phyloP scores from a whole-genome alignment of 2,329 filamentous ascomycete genomes.

The Triangularia setosa region DNA sequence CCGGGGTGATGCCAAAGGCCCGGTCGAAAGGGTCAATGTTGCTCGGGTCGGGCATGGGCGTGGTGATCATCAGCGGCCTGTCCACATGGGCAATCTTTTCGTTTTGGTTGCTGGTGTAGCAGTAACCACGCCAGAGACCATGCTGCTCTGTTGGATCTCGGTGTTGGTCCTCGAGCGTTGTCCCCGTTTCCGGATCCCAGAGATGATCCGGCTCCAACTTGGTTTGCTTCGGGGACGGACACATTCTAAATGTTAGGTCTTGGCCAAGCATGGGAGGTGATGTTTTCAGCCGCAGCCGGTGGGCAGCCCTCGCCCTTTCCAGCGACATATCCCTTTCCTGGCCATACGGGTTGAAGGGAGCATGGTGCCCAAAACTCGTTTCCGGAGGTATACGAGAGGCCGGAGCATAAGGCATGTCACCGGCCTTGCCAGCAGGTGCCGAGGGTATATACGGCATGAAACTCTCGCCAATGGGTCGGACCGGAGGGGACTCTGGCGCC shows the following conservation, averaged over 20 bases:
- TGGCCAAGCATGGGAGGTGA: constrained; percentile 85
- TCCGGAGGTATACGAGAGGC: constrained; percentile 38
- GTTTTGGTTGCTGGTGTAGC: constrained; percentile 40
- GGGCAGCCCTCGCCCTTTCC: constrained; percentile 35
- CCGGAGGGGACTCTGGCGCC: constrained; percentile 24
- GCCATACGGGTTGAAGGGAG: constrained; percentile 33
- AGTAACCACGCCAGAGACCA: constrained; percentile 77
- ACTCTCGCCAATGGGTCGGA: constrained; percentile 31
- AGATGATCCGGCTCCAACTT: constrained; percentile 76
- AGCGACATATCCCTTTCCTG: constrained; percentile 48
- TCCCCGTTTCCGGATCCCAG: constrained; percentile 46
- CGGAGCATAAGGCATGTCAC: constrained; percentile 28
- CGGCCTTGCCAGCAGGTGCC: constrained; percentile 27
- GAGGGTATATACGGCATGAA: constrained; percentile 33
- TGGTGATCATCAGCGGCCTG: constrained; percentile 47
- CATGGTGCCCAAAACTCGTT: constrained; percentile 36
- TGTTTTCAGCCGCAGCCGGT: constrained; percentile 44
- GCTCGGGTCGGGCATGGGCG: constrained; percentile 41
- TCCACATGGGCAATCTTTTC: constrained; percentile 41
- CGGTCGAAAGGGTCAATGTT: constrained; percentile 40
- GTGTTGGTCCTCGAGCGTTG: constrained; percentile 43
- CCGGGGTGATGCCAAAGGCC: constrained; percentile 35
- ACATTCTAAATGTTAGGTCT: constrained; percentile 76
- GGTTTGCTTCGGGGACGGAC: constrained; percentile 77
- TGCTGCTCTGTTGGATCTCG: constrained; percentile 54